These are phyloP conservation scores for Phytophthora agathidicida DNA, from an alignment of 352 stramenopile species.

Conservation along the genomic window DNA sequence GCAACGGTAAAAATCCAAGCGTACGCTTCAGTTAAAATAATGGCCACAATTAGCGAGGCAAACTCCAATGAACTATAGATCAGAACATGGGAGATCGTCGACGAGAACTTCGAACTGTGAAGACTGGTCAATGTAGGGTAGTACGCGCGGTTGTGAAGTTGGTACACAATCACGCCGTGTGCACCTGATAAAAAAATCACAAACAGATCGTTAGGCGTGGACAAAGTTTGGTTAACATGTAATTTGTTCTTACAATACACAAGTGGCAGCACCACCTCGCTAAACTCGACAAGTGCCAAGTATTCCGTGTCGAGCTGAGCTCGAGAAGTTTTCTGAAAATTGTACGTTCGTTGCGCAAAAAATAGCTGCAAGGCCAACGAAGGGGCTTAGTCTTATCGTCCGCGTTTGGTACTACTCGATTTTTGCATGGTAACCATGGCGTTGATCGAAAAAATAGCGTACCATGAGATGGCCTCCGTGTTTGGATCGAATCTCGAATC, in stretches of 20 bases:
- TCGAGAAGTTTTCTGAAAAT: conserved; percentile 27
- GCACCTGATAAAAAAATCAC: conserved; percentile 3
- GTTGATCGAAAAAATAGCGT: background rate
- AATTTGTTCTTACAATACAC: conserved; percentile 46
- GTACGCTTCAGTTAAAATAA: conserved; percentile 16
- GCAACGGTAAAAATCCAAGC: conserved; percentile 21
- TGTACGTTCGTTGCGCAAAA: too few species aligned
- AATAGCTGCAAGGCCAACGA: too few species aligned
- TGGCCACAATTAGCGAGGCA: conserved; percentile 6
- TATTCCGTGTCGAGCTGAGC: conserved; percentile 49
- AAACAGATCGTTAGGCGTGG: background rate
- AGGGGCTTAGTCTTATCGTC: too few species aligned
- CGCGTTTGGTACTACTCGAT: too few species aligned
- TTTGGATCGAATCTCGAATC: too few species aligned
- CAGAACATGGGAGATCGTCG: conserved; percentile 8
- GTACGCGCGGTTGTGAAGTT: conserved; percentile 33
- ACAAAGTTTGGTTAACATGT: background rate
- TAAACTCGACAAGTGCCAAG: conserved; percentile 46
- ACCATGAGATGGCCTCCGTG: too few species aligned
- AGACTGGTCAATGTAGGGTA: conserved; percentile 19
- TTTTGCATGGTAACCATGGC: too few species aligned
- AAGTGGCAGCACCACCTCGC: conserved; percentile 42
- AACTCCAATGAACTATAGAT: conserved; percentile 26
- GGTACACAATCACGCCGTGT: conserved; percentile 10
- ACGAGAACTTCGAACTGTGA: background rate